Evolutionary conservation across 2,329 filamentous ascomycete genomes (phyloP), one percentile per base, ranked within the genome.

Genomic region (Colletotrichum somersetense): DNA sequence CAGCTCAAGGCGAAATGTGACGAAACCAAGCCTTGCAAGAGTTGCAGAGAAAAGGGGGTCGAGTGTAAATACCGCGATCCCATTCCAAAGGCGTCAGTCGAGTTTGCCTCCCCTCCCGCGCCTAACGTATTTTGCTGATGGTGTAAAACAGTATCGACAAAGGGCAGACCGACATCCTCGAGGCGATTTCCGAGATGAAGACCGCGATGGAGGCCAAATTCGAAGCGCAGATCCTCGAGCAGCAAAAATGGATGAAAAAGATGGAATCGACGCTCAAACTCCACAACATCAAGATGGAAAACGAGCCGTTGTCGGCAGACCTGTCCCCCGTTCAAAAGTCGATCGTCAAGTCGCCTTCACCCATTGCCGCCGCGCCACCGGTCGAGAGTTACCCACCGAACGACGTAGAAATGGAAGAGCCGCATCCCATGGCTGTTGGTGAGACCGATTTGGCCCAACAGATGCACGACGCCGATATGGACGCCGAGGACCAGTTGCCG

Each of bases 1-100:
- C 89, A 93, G 73, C 88, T 96, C 50, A 97, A 97, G 81, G 94
- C 94, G 18, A 97, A 97, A 82, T 97, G 95, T 80, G 94, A 97
- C 77, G 95, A 97, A 84, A 91, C 91, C 14, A 91, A 92, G 75
- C 95, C 93, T 2, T 92, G 93, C 77, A 96, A 94, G 79, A 94
- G 92, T 77, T 99, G 96, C 80, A 92, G 92, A 77, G 95, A 98
- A 76, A 97, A 97, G 79, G 91, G 89, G 75, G 87, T 94, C 42
- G 88, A 91, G 65, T 99, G 94, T 84, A 91, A 93, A 81, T 98
- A 98, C 81, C 91, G 95, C 75, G 95, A 98, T 78, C 92, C 96
- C 7, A 93, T 94, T 30, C 94, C 94, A 20, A 96, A 97, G 79
- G 96, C 97, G 93, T 97, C 87, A 80, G 92, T 85, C 50, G 64